Evolutionary conservation across 1,284 basidiomycete species (phyloP), one percentile per base, ranked within the genome.

Genomic region (Vanrija sp.): DNA sequence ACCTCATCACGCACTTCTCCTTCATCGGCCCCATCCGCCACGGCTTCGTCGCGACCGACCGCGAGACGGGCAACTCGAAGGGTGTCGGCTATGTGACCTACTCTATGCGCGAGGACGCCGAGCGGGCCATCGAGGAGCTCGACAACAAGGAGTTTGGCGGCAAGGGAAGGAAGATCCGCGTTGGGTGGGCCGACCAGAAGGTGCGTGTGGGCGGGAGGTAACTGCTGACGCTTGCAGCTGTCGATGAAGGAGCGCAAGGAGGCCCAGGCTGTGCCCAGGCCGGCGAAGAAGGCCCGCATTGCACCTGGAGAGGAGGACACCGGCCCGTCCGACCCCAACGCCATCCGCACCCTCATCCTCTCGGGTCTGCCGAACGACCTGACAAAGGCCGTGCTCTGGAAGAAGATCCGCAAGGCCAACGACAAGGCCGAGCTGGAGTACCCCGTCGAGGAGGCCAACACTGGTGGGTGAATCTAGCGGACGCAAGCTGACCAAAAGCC

Each of bases 61-160:
- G 66, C 46, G 86, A 84, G 43, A 85, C 87, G 0, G 87, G 89
- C 39, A 82, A 86, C 28, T 94, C 91, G 5, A 97, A 97, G 73
- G 96, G 95, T 64, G 92, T 98, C n/a, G 95, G 95, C 59, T 98
- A 98, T 74, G 91, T 98, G 58, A 88, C 91, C 0, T 98, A 94
- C 76, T 86, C 93, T 1, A 82, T 92, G 60, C 83, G 82, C 53
- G 89, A 96, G 66, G 96, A 98, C 78, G 96, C 94, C 4, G 83
- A 88, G 69, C 76, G 81, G 47, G 87, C 89, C 3, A 82, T 88
- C 55, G 81, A 85, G 42, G 76, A 77, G 58, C 63, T 77, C 60
- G 82, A 83, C 51, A 74, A 72, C 75, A 71, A 83, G 83, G 60
- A 83, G 81, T 73, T 77, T 61, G 74, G 78, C 50, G 73, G 67